Conservation (phyloP, 371 early-diverging fungal species). For the Chytridiales sp. region DNA sequence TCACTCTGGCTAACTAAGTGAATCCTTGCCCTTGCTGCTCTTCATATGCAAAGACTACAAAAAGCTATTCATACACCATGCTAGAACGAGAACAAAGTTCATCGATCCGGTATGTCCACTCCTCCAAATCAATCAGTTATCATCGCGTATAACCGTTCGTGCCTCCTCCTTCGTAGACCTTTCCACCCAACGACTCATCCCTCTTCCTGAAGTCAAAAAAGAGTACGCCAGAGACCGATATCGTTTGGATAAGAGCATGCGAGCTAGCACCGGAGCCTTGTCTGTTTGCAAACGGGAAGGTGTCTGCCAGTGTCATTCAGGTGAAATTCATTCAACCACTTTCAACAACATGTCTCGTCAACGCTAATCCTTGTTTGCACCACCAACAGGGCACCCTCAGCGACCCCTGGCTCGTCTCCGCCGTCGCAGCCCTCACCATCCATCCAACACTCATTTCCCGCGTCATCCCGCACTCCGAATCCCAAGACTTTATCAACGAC, state of each 20-base stretch:
- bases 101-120: constrained; percentile 15
- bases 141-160: background rate
- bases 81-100: constrained; percentile 17
- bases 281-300: constrained; percentile 5
- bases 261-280: constrained; percentile 26
- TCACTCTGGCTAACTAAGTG: background rate
- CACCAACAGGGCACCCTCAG: constrained; percentile 33
- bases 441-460: constrained; percentile 45
- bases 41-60: constrained; percentile 17
- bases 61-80: constrained; percentile 18
- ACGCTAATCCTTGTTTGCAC: background rate
- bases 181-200: constrained; percentile 25
- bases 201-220: constrained; percentile 8
- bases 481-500: constrained; percentile 44
- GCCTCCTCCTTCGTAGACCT: constrained; percentile 12
- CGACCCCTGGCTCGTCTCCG: constrained; percentile 52
- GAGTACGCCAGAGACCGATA: constrained; percentile 1
- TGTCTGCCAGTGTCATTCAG: constrained; percentile 20
- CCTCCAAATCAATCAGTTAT: background rate
- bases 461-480: constrained; percentile 32
- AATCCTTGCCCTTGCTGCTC: background rate
- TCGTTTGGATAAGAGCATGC: constrained; percentile 31
- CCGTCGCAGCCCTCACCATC: constrained; percentile 51
- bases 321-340: background rate
- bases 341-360: background rate